Evolutionary conservation across 1,139 yeast genomes (phyloP), one percentile per base, ranked within the genome.

Genomic region (Yarrowia galli): DNA sequence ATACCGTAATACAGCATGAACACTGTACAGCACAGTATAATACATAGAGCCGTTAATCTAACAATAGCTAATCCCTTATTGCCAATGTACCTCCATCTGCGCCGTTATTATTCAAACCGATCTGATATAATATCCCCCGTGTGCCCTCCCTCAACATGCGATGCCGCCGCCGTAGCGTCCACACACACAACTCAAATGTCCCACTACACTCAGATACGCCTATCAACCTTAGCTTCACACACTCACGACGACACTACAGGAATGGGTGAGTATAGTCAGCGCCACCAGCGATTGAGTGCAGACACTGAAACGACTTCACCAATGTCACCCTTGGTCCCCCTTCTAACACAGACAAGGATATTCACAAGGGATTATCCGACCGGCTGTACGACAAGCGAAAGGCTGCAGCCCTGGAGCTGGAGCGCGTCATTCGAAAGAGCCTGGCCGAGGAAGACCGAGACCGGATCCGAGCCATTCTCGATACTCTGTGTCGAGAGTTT

Each of bases 331-430:
- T 42, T 23, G 5, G 5, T 7, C 35, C 32, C 23, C 32, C 32
- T 28, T 23, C 64, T 58, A 58, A 58, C 64, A 28, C 40, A 82
- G 98, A 93, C 71, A 86, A 87, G 73, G 84, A 91, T 35, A 85
- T 92, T 69, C 84, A 88, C 71, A 89, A 91, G 77, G 98, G 97
- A 63, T 84, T 95, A 67, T 87, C 90, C 72, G 97, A 96, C 78
- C 88, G 96, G 70, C 86, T 95, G 63, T 95, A 95, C 76, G 99
- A 96, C 74, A 93, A 92, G 78, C 86, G 99, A 65, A 95, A 95
- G 76, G 89, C 95, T 2, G 96, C 98, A 0, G 99, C 99, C 0
- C 83, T 90, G 71, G 97, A 92, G 75, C 83, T 95, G 66, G 99
- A 95, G 76, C 87, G 89, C 70, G 83, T 88, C 20, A 92, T 93